Evolutionary conservation across 768 basidiomycete species (phyloP).

Genomic region (Lepiota brunneoincarnata): DNA sequence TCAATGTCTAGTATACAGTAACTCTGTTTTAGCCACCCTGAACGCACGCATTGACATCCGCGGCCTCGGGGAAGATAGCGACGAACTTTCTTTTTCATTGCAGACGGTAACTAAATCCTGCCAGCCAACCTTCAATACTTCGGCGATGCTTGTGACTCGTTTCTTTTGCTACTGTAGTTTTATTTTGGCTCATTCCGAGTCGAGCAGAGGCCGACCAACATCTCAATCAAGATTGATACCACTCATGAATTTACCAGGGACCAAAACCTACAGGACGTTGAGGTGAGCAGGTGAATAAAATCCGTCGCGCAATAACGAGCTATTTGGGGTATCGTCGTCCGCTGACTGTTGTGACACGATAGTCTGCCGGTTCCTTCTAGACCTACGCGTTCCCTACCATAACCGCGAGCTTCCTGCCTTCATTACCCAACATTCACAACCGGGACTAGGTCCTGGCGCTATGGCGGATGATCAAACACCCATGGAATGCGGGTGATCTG

Average conservation of each 20-base stretch:
- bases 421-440: background rate
- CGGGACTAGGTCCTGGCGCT: too few relatives aligned
- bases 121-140: conserved; percentile 29
- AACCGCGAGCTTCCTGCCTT: background rate
- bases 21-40: conserved; percentile 52
- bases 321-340: too few relatives aligned
- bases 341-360: background rate
- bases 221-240: conserved; percentile 66
- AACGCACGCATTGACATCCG: conserved; percentile 46
- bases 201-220: conserved; percentile 42
- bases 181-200: background rate
- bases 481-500: background rate
- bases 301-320: conserved; percentile 1
- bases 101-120: conserved; percentile 39
- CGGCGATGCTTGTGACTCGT: conserved; percentile 19
- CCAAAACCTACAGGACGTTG: conserved; percentile 22
- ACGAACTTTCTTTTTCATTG: conserved; percentile 46
- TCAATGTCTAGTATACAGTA: conserved; percentile 43
- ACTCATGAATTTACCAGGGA: conserved; percentile 50
- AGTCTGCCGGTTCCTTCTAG: conserved; percentile 23
- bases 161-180: conserved; percentile 11
- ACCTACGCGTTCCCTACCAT: conserved; percentile 6
- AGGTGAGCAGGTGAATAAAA: conserved; percentile 19
- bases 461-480: too few relatives aligned
- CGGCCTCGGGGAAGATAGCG: conserved; percentile 41